phyloP scores from a whole-genome alignment of 2,329 filamentous ascomycete species.

The Aspergillus pseudoglaucus region DNA sequence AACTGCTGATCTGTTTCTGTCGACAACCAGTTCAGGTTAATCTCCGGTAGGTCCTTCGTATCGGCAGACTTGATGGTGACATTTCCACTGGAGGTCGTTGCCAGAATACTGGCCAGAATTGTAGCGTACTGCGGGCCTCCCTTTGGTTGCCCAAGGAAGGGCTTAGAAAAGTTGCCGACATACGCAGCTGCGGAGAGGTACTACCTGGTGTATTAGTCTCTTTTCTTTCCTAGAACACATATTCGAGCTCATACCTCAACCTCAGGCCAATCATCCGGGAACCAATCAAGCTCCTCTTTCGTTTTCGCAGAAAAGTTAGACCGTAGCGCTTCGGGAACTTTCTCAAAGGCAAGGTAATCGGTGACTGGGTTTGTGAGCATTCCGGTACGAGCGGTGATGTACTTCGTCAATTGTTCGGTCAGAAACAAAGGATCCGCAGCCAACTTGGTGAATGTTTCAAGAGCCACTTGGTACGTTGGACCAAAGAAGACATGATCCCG shows the following conservation, averaged over 20 bases:
- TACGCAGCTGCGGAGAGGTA: constrained; percentile 23
- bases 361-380: constrained; percentile 22
- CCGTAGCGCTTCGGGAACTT: constrained; percentile 18
- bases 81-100: constrained; percentile 42
- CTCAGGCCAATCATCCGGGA: constrained; percentile 34
- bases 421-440: constrained; percentile 11
- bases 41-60: constrained; percentile 32
- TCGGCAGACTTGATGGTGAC: constrained; percentile 33
- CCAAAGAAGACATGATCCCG: constrained; percentile 29
- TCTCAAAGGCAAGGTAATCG: constrained; percentile 29
- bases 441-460: constrained; percentile 17
- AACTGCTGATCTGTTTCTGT: constrained; percentile 41
- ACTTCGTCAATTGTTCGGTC: constrained; percentile 9
- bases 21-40: constrained; percentile 44
- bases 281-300: constrained; percentile 18
- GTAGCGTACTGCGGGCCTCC: constrained; percentile 21
- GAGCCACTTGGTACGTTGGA: constrained; percentile 21
- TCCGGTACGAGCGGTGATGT: constrained; percentile 14
- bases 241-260: constrained; percentile 20
- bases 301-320: constrained; percentile 12
- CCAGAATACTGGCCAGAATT: constrained; percentile 18
- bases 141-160: constrained; percentile 15
- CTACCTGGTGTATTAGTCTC: constrained; percentile 4
- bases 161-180: constrained; percentile 22
- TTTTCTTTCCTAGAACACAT: not conserved